Conservation (phyloP, 345 rosid species). For the Populus pruinosa region DNA sequence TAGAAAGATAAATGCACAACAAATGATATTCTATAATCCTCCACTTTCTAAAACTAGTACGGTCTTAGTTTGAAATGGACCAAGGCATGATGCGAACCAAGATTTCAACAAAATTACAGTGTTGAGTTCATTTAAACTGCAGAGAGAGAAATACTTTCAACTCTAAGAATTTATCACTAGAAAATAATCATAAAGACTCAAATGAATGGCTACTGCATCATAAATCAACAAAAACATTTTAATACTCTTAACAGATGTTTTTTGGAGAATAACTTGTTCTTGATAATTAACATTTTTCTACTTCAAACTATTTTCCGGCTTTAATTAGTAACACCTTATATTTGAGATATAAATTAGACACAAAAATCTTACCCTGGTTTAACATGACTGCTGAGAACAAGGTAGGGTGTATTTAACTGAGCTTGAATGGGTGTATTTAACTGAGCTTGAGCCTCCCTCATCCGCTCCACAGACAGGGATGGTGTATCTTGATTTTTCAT, state of each 20-base stretch:
- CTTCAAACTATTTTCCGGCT: not conserved
- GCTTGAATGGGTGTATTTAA: constrained; percentile 82
- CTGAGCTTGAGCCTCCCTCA: constrained; percentile 93
- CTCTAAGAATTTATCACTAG: not conserved
- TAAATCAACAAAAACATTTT: not conserved
- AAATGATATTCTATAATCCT: not conserved
- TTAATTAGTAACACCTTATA: not conserved
- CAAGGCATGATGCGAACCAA: not conserved
- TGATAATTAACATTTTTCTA: not conserved
- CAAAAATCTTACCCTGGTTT: constrained; percentile 70
- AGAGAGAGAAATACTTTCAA: not conserved
- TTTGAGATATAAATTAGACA: not conserved
- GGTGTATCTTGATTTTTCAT: constrained; percentile 99
- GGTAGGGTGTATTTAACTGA: constrained; percentile 80
- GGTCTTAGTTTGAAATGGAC: not conserved
- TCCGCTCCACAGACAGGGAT: constrained; percentile 80
- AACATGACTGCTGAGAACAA: constrained; percentile 94
- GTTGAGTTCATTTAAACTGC: not conserved
- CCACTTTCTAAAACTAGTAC: not conserved
- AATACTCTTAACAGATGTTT: not conserved
- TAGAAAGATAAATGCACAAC: too few species aligned
- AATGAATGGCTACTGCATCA: not conserved
- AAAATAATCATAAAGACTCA: too few species aligned
- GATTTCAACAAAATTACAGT: not conserved
- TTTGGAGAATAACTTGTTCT: not conserved